Evolutionary conservation across 345 rosid genomes (phyloP).

Genomic region (Arabidopsis suecica): DNA sequence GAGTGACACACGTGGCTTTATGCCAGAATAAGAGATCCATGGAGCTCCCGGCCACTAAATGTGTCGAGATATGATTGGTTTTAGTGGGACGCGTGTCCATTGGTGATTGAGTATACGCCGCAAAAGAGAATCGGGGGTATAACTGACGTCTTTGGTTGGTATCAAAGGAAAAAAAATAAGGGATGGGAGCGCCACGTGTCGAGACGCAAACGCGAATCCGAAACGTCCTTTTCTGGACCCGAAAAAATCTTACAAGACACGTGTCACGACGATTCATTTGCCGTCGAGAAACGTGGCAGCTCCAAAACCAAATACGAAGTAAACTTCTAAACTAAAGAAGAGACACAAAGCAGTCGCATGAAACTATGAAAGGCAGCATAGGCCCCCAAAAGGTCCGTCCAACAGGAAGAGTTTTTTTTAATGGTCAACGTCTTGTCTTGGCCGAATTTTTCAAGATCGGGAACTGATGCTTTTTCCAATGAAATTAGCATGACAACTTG

Average conservation of each 20-base stretch:
- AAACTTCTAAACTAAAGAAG: not conserved
- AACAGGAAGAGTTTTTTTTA: not conserved
- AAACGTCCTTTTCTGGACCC: constrained; percentile 22
- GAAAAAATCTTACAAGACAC: not conserved
- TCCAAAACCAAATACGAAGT: not conserved
- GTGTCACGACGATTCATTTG: constrained; percentile 9
- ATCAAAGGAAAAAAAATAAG: not conserved
- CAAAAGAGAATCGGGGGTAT: constrained; percentile 29
- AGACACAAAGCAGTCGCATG: constrained; percentile 12
- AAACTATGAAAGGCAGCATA: not conserved
- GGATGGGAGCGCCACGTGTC: constrained; percentile 16
- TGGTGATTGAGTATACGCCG: constrained; percentile 30
- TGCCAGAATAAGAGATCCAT: not conserved
- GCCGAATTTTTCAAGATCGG: not conserved
- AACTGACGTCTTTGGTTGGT: constrained; percentile 17
- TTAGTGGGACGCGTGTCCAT: constrained; percentile 18
- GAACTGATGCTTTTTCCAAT: not conserved
- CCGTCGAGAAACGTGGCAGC: constrained; percentile 34
- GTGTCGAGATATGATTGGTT: constrained; percentile 31
- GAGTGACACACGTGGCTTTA: constrained; percentile 35
- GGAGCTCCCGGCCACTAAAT: constrained; percentile 10
- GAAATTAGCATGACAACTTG: not conserved
- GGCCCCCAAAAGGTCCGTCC: not conserved
- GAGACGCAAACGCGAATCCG: constrained; percentile 15
- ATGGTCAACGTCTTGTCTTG: constrained; percentile 10